Conservation (phyloP, 257 asterid genomes). For the Osmanthus fragrans region DNA sequence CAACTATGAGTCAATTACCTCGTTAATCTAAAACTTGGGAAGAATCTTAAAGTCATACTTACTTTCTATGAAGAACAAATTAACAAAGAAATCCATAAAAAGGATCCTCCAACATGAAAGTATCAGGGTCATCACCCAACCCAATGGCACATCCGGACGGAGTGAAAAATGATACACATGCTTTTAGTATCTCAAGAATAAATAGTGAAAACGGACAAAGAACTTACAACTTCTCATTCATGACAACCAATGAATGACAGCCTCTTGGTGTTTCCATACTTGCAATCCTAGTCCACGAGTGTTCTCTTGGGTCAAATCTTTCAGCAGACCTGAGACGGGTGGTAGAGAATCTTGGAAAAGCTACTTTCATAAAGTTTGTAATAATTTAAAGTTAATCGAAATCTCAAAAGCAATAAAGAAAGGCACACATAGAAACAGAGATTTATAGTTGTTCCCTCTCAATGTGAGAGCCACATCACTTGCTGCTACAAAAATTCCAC, state of each 20-base stretch:
- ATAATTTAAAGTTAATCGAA: background rate
- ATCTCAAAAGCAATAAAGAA: background rate
- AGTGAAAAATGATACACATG: background rate
- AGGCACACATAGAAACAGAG: background rate
- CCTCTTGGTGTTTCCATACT: constrained; percentile 65
- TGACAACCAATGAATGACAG: constrained; percentile 60
- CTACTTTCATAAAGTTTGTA: background rate
- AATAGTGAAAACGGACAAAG: background rate
- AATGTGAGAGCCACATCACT: background rate
- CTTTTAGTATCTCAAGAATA: background rate
- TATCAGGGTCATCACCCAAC: background rate
- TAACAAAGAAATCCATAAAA: background rate
- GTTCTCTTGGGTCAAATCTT: constrained; percentile 89
- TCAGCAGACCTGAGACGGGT: constrained; percentile 62
- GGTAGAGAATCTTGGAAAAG: constrained; percentile 23
- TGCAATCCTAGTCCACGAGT: constrained; percentile 63
- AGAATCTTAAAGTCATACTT: background rate
- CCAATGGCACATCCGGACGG: background rate
- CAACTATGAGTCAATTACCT: background rate
- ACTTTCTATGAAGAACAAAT: background rate
- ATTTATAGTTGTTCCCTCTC: background rate
- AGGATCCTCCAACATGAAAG: background rate
- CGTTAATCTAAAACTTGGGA: background rate
- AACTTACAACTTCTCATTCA: constrained; percentile 75
- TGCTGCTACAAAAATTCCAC: too few species aligned